Evolutionary conservation across 2,329 filamentous ascomycete species (phyloP), one percentile per base, ranked within the genome.

Genomic region (Ophiostoma australiae): DNA sequence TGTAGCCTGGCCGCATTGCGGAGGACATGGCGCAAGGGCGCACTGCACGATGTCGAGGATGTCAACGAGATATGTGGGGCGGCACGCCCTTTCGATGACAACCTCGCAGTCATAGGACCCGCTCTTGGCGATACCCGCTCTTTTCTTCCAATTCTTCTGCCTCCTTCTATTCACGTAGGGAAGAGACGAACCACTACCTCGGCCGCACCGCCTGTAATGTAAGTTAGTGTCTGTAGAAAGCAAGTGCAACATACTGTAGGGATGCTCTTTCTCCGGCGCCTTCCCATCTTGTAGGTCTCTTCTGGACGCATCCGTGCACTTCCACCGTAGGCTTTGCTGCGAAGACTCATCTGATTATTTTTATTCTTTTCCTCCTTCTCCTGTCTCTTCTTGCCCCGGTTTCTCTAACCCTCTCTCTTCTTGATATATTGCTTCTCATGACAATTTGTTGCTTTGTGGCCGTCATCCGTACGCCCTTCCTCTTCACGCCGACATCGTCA

Each of bases 21-120:
- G 58, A 63, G 58, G 23, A 37, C 35, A 67, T 67, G 37, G 31
- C 65, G 20, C 65, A 41, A 67, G n/a, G 65, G 65, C 63, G n/a
- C 52, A 27, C 52, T 58, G 65, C 65, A 41, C 8, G 8, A 27
- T 67, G 65, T 27, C 65, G 44, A 67, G 3, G 44, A 35, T 67
- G 65, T 27, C 65, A 67, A 67, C 11, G 44, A 35, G 23, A 66
- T 33, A 67, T 23, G 72, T 73, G 72, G 72, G 70, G 67, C 70
- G 4, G 41, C 52, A 52, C 72, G 72, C 72, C 72, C 72, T 73
- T 73, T 33, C 23, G 52, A 72, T 73, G 72, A 73, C 72, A 73
- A 73, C 70, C 65, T 69, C 61, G 11, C 52, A 63, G 44, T 37
- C 68, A n/a, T 31, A 17, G 23, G 67, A 69, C 69, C 72, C 70